These are phyloP conservation scores for Erysimum pusillum DNA, from an alignment of 441 rosid genomes.

Conservation along the genomic window DNA sequence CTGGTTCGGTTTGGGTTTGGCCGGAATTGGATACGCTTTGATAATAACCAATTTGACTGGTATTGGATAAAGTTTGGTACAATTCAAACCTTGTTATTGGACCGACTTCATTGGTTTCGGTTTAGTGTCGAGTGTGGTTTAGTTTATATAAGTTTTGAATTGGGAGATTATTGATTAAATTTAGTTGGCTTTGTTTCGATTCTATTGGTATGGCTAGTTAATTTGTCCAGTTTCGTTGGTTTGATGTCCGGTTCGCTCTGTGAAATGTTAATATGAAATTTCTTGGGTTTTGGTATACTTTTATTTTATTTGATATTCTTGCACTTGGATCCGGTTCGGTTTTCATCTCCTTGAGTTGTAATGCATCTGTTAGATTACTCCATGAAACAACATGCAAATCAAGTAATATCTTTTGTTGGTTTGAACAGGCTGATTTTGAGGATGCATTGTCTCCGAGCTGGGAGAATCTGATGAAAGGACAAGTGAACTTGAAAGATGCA, in stretches of 20 bases:
- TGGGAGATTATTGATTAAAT: background rate
- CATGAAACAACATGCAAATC: background rate
- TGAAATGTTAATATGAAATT: background rate
- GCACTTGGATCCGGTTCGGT: background rate
- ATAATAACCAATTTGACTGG: background rate
- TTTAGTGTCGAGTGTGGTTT: background rate
- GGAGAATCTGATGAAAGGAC: constrained; percentile 94
- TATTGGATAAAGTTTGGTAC: background rate
- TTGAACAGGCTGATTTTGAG: constrained; percentile 81
- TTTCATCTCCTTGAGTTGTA: background rate
- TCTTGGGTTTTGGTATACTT: background rate
- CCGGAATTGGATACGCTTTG: background rate
- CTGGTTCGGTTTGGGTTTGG: constrained; percentile 2
- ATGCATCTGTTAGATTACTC: background rate
- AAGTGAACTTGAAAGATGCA: constrained; percentile 88
- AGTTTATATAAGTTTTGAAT: background rate
- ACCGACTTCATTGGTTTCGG: background rate
- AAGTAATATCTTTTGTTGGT: background rate
- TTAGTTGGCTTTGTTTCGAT: background rate
- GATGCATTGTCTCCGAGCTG: constrained; percentile 92
- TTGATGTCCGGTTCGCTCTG: background rate
- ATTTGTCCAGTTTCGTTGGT: background rate
- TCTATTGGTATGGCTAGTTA: background rate
- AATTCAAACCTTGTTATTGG: background rate
- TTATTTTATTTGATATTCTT: background rate